Conservation (phyloP, 2,329 filamentous ascomycete genomes). For the Venturia carpophila region DNA sequence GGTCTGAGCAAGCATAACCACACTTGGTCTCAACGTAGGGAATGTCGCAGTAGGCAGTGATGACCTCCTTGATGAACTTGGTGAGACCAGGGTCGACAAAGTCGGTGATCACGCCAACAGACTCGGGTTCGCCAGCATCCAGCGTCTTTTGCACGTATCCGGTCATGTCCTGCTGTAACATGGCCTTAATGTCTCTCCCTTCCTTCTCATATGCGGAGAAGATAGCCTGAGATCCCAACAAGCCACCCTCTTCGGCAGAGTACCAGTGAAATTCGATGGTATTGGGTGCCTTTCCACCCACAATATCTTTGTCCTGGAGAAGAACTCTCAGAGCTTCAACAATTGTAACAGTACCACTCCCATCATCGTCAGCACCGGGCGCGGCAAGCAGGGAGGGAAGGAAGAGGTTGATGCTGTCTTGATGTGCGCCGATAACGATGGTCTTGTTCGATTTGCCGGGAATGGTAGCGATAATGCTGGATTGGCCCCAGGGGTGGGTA, state of each 20-base stretch:
- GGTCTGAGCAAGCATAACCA: conserved; percentile 75
- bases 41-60: conserved; percentile 81
- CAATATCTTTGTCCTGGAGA: conserved; percentile 61
- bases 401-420: conserved; percentile 92
- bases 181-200: conserved; percentile 74
- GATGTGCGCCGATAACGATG: conserved; percentile 82
- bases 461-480: conserved; percentile 84
- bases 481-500: conserved; percentile 78
- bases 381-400: conserved; percentile 75
- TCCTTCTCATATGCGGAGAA: conserved; percentile 72
- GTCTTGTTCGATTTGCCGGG: conserved; percentile 79
- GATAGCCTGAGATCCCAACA: conserved; percentile 82
- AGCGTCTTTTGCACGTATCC: conserved; percentile 78
- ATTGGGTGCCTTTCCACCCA: conserved; percentile 66
- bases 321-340: conserved; percentile 82
- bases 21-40: conserved; percentile 83
- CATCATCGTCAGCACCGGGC: conserved; percentile 92
- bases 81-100: conserved; percentile 79
- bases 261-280: conserved; percentile 98
- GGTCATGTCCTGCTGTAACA: conserved; percentile 98
- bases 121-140: conserved; percentile 73
- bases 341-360: conserved; percentile 87
- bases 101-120: conserved; percentile 87
- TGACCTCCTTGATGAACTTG: conserved; percentile 80
- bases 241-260: conserved; percentile 78